These are phyloP conservation scores for Coprinellus micaceus DNA, from an alignment of 768 basidiomycete species.

Conservation along the genomic window DNA sequence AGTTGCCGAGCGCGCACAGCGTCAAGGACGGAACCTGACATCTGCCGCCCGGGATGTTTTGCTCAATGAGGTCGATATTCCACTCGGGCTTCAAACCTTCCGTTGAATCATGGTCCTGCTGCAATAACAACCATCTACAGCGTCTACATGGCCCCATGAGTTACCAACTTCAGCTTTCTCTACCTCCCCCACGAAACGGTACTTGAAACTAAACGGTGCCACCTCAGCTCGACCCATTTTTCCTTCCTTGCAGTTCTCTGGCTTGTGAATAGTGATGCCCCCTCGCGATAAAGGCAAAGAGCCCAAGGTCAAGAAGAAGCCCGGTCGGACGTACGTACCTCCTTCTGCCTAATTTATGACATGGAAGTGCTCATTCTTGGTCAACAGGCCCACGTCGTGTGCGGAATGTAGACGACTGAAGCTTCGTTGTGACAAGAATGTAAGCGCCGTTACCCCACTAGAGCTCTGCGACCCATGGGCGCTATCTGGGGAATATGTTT, in stretches of 20 bases:
- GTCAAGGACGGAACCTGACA: background rate
- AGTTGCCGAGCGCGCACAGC: background rate
- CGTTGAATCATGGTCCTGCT: background rate
- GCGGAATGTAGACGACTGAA: conserved; percentile 58
- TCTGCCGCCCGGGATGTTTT: background rate
- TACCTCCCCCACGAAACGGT: background rate
- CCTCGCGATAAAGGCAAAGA: conserved; percentile 22
- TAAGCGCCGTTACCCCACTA: conserved; percentile 21
- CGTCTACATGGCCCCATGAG: background rate
- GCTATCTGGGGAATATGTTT: conserved; percentile 8
- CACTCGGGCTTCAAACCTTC: background rate
- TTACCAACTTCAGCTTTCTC: background rate
- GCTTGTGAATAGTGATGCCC: background rate
- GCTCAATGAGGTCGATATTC: background rate
- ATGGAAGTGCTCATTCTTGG: conserved; percentile 23
- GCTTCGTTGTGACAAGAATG: conserved; percentile 63
- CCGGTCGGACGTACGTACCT: conserved; percentile 28
- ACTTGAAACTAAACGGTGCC: background rate
- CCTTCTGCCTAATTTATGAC: background rate
- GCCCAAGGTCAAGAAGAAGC: conserved; percentile 26
- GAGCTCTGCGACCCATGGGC: conserved; percentile 7
- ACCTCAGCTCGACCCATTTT: background rate
- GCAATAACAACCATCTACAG: background rate
- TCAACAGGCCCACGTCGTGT: conserved; percentile 48
- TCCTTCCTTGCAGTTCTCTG: no score